Base-by-base conservation (phyloP, 2,329 filamentous ascomycete species). In the Aspergillus intermedius region DNA sequence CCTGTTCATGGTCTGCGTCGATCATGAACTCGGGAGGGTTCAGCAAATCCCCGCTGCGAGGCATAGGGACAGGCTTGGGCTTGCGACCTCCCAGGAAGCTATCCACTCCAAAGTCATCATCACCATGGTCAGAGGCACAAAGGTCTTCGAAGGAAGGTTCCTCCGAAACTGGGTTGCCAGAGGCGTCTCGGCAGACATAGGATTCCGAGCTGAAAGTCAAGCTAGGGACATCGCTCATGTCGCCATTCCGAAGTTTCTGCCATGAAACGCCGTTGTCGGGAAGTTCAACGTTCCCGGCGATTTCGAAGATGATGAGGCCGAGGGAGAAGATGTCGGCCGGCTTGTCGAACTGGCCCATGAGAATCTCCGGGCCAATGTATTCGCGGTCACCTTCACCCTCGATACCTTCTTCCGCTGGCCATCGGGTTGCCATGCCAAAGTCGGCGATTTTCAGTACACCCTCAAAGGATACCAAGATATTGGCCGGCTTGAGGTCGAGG, bases 311-410 rank as follows among this genome's bases (percentile, higher is more conserved):
- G 68, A 97, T 95, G 60, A 97, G 81, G 45, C 93, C 93, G 25
- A 98, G 81, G 9, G 93, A 88, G 68, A 96, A 98, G 45, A 98
- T 81, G 68, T 98, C 93, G 32, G 90, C 87, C 34, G 91, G 87
- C 67, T 91, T 93, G 71, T 95, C 90, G 58, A 87, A 93, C 54
- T 84, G 81, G 39, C 91, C 91, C 62, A 82, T 82, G 17, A 98
- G 81, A 53, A 95, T 89, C 69, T 98, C 93, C 0, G 91, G 91
- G 1, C 88, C 91, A 64, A 98, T 91, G 66, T 98, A 98, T 65
- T 95, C 88, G 44, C 93, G 87, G 65, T 98, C 93, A 28, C 93
- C 93, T 72, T 98, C 93, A 39, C 88, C 86, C 57, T 96, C 90
- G 52, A 93, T 86, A 48, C 84, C 82, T 47, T 81, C 77, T 42